Evolutionary conservation across 345 rosid species (phyloP).

Genomic region (Murraya koenigii): DNA sequence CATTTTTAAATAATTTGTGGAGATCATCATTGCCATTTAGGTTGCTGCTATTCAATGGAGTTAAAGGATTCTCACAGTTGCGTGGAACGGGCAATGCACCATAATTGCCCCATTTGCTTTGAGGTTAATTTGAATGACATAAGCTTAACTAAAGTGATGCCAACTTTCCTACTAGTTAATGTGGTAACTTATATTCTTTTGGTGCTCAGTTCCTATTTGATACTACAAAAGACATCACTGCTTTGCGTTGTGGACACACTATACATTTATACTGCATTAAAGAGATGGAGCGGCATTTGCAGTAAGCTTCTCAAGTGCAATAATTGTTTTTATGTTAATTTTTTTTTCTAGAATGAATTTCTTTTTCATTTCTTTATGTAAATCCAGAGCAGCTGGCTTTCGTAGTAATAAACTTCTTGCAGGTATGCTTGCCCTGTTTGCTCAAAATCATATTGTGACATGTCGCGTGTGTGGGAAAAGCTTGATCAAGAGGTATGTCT

Average conservation of each 20-base stretch:
- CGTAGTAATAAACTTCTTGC: slow-evolving; percentile 12
- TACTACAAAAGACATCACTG: slow-evolving; percentile 57
- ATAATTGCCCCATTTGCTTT: slow-evolving; percentile 65
- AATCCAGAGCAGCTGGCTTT: slow-evolving; percentile 1
- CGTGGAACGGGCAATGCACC: slow-evolving; percentile 73
- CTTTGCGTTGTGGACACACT: slow-evolving; percentile 70
- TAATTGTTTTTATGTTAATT: background rate
- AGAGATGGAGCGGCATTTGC: slow-evolving; percentile 60
- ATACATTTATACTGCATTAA: slow-evolving; percentile 72
- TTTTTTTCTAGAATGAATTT: background rate
- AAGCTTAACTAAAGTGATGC: background rate
- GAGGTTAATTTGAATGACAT: slow-evolving; percentile 35
- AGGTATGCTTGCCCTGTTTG: slow-evolving; percentile 68
- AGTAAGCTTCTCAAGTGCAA: slow-evolving; percentile 34
- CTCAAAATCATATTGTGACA: slow-evolving; percentile 51
- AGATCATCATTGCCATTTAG: slow-evolving; percentile 21
- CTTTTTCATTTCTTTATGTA: slow-evolving; percentile 2
- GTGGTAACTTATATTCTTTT: background rate
- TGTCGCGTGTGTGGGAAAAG: slow-evolving; percentile 49
- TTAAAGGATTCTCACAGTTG: slow-evolving; percentile 59
- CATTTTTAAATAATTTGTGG: slow-evolving; percentile 4
- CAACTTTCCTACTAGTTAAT: background rate
- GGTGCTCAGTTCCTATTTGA: slow-evolving; percentile 65
- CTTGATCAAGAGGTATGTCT: slow-evolving; percentile 43
- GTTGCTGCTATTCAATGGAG: slow-evolving; percentile 55